Conservation (phyloP, 371 early-diverging fungal genomes). For the Mucor velutinosus region DNA sequence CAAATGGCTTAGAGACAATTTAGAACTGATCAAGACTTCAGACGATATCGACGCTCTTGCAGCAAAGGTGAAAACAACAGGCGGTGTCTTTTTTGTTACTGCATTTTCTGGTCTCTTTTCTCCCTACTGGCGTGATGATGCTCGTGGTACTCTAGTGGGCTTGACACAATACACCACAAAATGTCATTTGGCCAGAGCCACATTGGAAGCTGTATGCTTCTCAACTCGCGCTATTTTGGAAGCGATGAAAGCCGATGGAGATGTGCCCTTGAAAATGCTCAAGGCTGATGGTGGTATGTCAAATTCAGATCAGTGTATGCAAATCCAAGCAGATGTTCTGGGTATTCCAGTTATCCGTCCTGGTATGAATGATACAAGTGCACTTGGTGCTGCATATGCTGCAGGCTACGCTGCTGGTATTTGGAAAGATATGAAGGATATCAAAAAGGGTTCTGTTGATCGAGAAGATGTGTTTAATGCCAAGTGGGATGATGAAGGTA, state of each 20-base stretch:
- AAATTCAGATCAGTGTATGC: constrained; percentile 89
- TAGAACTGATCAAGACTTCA: constrained; percentile 76
- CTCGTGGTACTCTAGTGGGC: constrained; percentile 87
- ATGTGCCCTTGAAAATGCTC: constrained; percentile 64
- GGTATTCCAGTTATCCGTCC: constrained; percentile 77
- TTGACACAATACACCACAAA: constrained; percentile 88
- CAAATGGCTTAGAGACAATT: constrained; percentile 88
- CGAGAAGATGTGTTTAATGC: constrained; percentile 47
- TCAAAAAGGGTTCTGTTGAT: constrained; percentile 32
- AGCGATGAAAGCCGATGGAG: constrained; percentile 79
- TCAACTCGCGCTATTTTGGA: constrained; percentile 89
- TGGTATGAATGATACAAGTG: constrained; percentile 90
- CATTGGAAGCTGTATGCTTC: constrained; percentile 89
- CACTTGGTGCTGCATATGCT: constrained; percentile 93
- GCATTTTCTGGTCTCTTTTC: constrained; percentile 95
- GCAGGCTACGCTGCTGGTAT: constrained; percentile 85
- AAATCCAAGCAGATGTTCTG: constrained; percentile 88
- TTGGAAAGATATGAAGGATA: constrained; percentile 58
- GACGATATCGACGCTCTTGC: constrained; percentile 67
- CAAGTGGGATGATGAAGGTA: constrained; percentile 46
- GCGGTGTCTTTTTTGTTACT: constrained; percentile 94
- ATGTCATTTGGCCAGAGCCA: constrained; percentile 85
- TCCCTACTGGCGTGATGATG: constrained; percentile 95
- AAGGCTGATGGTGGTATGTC: constrained; percentile 95
- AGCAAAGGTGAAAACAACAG: constrained; percentile 68